Conservation (phyloP, 306 rosid genomes). For the Trifolium subterraneum region DNA sequence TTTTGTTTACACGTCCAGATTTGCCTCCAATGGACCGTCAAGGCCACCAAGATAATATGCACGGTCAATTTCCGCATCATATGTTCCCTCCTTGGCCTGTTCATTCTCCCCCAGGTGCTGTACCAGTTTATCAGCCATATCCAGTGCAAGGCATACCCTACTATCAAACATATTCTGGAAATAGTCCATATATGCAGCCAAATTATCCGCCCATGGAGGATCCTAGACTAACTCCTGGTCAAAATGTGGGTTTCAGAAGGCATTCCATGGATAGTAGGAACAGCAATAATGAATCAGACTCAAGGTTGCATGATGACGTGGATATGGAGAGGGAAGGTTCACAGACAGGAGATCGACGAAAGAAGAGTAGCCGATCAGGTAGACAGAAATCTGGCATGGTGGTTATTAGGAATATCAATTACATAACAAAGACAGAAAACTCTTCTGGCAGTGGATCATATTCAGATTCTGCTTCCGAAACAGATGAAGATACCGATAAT, state of each 20-base stretch:
- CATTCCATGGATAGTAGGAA: conserved; percentile 82
- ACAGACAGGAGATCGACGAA: conserved; percentile 54
- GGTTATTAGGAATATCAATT: conserved; percentile 90
- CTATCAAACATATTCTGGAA: conserved; percentile 80
- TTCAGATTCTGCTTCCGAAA: conserved; percentile 69
- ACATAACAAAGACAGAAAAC: conserved; percentile 72
- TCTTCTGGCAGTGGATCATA: conserved; percentile 70
- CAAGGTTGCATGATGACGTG: conserved; percentile 60
- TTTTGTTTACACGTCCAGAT: conserved; percentile 57
- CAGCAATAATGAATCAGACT: conserved; percentile 65
- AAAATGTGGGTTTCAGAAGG: conserved; percentile 66
- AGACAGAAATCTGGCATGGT: conserved; percentile 78
- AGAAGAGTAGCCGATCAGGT: conserved; percentile 68
- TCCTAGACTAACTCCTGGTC: conserved; percentile 61
- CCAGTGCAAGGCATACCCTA: conserved; percentile 97
- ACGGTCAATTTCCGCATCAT: conserved; percentile 87
- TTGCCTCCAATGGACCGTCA: conserved; percentile 64
- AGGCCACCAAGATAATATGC: conserved; percentile 77
- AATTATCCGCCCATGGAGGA: conserved; percentile 71
- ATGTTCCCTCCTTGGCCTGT: conserved; percentile 94
- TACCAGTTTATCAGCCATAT: conserved; percentile 81
- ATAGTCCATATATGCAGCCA: conserved; percentile 74
- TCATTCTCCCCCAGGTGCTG: conserved; percentile 80
- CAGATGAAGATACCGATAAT: conserved; percentile 61
- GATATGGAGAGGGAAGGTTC: conserved; percentile 64